Evolutionary conservation across 495 filamentous ascomycete genomes (phyloP), one percentile per base, ranked within the genome.

Genomic region (Rhizodiscina lignyota): DNA sequence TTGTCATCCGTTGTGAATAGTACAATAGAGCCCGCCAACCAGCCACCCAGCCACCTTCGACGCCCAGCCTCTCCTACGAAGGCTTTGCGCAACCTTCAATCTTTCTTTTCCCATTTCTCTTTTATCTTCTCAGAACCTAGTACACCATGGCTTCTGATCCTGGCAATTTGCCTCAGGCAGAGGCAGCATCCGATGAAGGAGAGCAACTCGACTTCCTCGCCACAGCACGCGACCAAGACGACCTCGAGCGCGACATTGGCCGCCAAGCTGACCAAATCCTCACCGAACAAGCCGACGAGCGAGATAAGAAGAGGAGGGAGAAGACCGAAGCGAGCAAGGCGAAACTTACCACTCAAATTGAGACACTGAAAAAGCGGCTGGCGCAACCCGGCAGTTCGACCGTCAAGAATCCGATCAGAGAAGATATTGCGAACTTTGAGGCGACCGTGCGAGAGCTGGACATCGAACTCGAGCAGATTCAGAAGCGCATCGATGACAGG

Each of bases 271-370:
- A 83, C 43, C 67, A 70, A 39, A 59, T 81, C 8, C 64, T 94
- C 30, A 71, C 70, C 19, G 80, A 85, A 43, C 77, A 80, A 47
- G 85, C 87, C 18, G 77, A 94, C 50, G 82, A 89, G 56, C 71
- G 77, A 34, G 89, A 97, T 43, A 68, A 72, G 39, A 89, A 83
- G 50, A 72, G 87, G 38, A 69, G 94, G 34, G 79, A 87, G 34
- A 89, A 83, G 51, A 73, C 79, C 1, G 56, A 68, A 32, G 54
- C 44, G 1, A 72, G 72, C 23, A 79, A 33, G 20, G 35, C 41
- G 39, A 65, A 65, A 40, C 46, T 68, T 12, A 53, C 62, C 26
- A 47, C 42, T 0, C 64, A 72, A 38, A 58, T 75, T 16, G 45
- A 51, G 13, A 63, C 57, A 41, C 48, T 70, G 10, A 60, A 66